Conservation (phyloP, 2,329 filamentous ascomycete species). For the Penicillium sumatraense region DNA sequence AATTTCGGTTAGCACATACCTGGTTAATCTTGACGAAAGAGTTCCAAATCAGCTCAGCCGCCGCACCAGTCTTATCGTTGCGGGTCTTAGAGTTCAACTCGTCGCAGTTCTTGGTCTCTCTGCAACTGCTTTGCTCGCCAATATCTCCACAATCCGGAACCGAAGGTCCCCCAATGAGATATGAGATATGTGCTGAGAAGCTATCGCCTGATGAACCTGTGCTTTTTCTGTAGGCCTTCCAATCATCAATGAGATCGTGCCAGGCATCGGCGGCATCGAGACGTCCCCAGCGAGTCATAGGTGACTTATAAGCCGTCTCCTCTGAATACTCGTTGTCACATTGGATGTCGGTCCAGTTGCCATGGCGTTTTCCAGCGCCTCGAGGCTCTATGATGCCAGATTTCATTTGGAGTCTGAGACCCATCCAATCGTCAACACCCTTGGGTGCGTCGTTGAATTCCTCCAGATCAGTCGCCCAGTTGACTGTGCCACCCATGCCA, state of each 20-base stretch:
- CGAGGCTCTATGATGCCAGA: background rate
- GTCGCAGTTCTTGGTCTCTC: no score
- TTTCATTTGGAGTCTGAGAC: background rate
- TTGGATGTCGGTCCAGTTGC: background rate
- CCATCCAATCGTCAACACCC: background rate
- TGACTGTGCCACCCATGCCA: constrained; percentile 34
- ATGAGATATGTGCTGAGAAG: background rate
- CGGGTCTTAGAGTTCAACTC: background rate
- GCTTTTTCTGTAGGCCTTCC: constrained; percentile 2
- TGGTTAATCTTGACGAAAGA: constrained; percentile 12
- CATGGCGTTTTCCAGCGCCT: background rate
- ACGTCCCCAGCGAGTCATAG: background rate
- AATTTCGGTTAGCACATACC: no score
- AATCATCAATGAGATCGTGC: constrained; percentile 3
- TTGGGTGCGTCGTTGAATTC: constrained; percentile 7
- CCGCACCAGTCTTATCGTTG: constrained; percentile 11
- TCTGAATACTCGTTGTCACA: background rate
- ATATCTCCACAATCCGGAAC: background rate
- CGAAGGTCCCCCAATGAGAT: background rate
- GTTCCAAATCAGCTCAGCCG: constrained; percentile 20
- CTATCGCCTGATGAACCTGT: background rate
- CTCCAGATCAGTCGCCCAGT: constrained; percentile 42
- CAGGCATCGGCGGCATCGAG: background rate
- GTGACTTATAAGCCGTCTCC: background rate
- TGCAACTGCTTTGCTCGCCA: no score